Evolutionary conservation across 2,329 filamentous ascomycete species (phyloP).

Genomic region (Lachnellula occidentalis): DNA sequence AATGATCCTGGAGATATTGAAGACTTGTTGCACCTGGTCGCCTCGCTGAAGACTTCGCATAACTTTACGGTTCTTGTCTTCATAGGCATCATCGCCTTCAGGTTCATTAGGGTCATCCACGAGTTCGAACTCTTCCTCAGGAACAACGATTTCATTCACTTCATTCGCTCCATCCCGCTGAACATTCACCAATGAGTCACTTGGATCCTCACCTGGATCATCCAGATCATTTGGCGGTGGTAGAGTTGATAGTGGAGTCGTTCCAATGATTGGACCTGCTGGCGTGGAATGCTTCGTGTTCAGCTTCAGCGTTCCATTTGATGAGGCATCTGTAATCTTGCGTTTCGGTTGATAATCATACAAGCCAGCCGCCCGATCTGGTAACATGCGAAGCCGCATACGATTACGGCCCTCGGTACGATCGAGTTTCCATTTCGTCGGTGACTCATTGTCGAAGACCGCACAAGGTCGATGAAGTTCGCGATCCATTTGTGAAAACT

Average conservation of each 20-base stretch:
- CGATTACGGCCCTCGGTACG: constrained; percentile 92
- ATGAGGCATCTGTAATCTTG: constrained; percentile 45
- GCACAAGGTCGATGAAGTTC: constrained; percentile 76
- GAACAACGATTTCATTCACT: constrained; percentile 22
- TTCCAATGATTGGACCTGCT: constrained; percentile 8
- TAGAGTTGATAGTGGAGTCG: constrained; percentile 9
- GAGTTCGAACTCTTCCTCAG: constrained; percentile 90
- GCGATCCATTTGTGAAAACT: constrained; percentile 72
- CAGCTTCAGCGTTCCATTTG: constrained; percentile 34
- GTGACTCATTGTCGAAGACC: constrained; percentile 62
- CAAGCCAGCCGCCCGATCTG: constrained; percentile 63
- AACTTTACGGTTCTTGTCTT: constrained; percentile 97
- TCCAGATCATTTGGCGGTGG: constrained; percentile 9
- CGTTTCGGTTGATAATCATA: constrained; percentile 82
- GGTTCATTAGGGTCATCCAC: constrained; percentile 88
- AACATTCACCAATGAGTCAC: constrained; percentile 9
- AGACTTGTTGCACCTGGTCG: constrained; percentile 87
- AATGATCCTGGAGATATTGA: constrained; percentile 91
- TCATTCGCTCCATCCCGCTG: constrained; percentile 12
- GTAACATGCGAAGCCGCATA: constrained; percentile 83
- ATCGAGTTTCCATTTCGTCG: constrained; percentile 84
- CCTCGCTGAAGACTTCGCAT: constrained; percentile 89
- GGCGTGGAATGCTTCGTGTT: constrained; percentile 22
- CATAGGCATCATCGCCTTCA: constrained; percentile 72
- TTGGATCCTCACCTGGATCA: constrained; percentile 10